phyloP scores from a whole-genome alignment of 2,329 filamentous ascomycete genomes.

The Bipolaris zeicola region DNA sequence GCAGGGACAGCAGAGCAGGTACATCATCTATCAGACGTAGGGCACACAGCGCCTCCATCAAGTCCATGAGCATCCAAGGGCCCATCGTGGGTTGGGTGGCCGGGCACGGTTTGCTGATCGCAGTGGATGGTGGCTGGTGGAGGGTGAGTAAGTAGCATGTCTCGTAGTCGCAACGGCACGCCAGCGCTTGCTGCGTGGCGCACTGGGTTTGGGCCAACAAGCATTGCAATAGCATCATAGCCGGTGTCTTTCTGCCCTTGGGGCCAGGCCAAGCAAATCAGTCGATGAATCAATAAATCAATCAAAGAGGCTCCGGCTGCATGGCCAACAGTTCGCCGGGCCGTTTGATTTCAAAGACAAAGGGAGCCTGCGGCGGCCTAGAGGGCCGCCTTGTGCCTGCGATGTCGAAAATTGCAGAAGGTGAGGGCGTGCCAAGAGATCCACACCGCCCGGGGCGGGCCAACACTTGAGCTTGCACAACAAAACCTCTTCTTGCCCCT shows the following conservation, averaged over 20 bases:
- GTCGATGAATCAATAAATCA: not conserved
- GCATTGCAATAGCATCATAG: conserved; percentile 48
- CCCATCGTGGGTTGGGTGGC: not conserved
- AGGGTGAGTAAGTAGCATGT: not conserved
- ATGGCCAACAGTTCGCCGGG: not conserved
- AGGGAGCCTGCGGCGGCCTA: conserved; percentile 29
- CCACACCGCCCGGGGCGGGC: conserved; percentile 37
- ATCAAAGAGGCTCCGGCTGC: not conserved
- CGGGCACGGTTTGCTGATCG: conserved; percentile 1
- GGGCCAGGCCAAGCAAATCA: not conserved
- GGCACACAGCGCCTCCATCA: not conserved
- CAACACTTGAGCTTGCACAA: conserved; percentile 39
- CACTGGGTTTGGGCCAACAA: conserved; percentile 39
- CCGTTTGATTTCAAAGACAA: conserved; percentile 22
- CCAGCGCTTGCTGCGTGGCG: conserved; percentile 41
- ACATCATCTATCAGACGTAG: not conserved
- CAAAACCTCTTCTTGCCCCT: conserved; percentile 46
- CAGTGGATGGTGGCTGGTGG: conserved; percentile 6
- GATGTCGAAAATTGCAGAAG: conserved; percentile 22
- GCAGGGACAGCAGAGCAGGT: not conserved
- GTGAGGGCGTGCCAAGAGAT: conserved; percentile 26
- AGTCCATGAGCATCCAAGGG: no score
- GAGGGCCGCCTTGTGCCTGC: conserved; percentile 22
- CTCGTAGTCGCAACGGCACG: conserved; percentile 9
- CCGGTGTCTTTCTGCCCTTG: conserved; percentile 33